phyloP scores from a whole-genome alignment of 1,284 basidiomycete genomes.

The Sanguinoderma infundibulare region DNA sequence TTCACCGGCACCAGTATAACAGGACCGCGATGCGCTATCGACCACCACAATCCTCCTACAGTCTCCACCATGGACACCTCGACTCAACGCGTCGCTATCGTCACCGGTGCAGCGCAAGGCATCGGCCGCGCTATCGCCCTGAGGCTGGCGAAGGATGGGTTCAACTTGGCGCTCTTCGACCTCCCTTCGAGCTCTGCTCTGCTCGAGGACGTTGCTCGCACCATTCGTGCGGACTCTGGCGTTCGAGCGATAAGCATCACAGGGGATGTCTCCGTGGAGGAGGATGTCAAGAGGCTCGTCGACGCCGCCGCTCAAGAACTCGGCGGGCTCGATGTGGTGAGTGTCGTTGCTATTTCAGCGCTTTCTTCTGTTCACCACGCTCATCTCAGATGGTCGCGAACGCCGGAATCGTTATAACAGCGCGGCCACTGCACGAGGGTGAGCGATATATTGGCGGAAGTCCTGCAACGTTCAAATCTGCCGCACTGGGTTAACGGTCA shows the following conservation, averaged over 20 bases:
- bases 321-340: constrained; percentile 29
- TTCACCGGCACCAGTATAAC: too few species aligned
- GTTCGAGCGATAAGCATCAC: constrained; percentile 26
- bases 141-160: constrained; percentile 35
- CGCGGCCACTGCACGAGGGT: constrained; percentile 24
- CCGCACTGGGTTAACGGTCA: too few species aligned
- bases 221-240: constrained; percentile 23
- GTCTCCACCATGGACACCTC: too few species aligned
- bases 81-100: neutral
- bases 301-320: constrained; percentile 30
- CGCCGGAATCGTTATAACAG: constrained; percentile 15
- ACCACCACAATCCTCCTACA: too few species aligned
- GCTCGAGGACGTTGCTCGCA: constrained; percentile 26
- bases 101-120: neutral
- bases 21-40: too few species aligned
- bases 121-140: neutral
- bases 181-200: constrained; percentile 23
- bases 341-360: neutral
- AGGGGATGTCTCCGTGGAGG: constrained; percentile 36
- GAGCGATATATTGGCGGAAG: neutral
- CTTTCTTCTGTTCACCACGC: neutral
- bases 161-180: constrained; percentile 34
- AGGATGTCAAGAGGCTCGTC: constrained; percentile 35
- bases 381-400: constrained; percentile 22
- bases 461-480: neutral